Base-by-base conservation (phyloP, 768 basidiomycete species). In the Lanmaoa pseudosensibilis region DNA sequence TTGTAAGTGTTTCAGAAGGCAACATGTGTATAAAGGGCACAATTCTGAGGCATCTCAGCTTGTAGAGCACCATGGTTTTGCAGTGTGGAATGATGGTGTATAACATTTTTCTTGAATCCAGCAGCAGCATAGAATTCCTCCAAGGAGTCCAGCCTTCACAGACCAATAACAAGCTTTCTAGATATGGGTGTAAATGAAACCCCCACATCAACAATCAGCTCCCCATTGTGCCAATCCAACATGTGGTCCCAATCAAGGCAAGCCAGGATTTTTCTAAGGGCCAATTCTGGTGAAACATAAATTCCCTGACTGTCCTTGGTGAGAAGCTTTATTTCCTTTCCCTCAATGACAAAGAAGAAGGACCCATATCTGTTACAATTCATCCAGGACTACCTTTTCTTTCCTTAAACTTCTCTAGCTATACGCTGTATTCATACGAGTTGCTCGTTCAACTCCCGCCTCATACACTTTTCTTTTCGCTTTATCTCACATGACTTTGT, bases 351-450 rank as follows among this genome's bases (percentile, higher is more conserved):
- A 25, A 65, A 65, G 34, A 62, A 65, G 10, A 59, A 65, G 0
- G 57, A 65, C 0, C 55, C 56, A 58, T 49, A 66, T 13, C 55
- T 48, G 1, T n/a, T n/a, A n/a, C n/a, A n/a, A n/a, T n/a, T n/a
- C n/a, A n/a, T n/a, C n/a, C n/a, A n/a, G n/a, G n/a, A n/a, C n/a
- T n/a, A n/a, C n/a, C n/a, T n/a, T n/a, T n/a, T n/a, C n/a, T n/a
- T n/a, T n/a, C n/a, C n/a, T n/a, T n/a, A n/a, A n/a, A n/a, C n/a
- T n/a, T n/a, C n/a, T n/a, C n/a, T n/a, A n/a, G n/a, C n/a, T n/a
- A n/a, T n/a, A n/a, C n/a, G n/a, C n/a, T n/a, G n/a, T n/a, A n/a
- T n/a, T n/a, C n/a, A n/a, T n/a, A n/a, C n/a, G n/a, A n/a, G n/a
- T n/a, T n/a, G n/a, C n/a, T n/a, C n/a, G n/a, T n/a, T n/a, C n/a